Base-by-base conservation (phyloP, 495 filamentous ascomycete genomes). In the Aspergillus sparsus region DNA sequence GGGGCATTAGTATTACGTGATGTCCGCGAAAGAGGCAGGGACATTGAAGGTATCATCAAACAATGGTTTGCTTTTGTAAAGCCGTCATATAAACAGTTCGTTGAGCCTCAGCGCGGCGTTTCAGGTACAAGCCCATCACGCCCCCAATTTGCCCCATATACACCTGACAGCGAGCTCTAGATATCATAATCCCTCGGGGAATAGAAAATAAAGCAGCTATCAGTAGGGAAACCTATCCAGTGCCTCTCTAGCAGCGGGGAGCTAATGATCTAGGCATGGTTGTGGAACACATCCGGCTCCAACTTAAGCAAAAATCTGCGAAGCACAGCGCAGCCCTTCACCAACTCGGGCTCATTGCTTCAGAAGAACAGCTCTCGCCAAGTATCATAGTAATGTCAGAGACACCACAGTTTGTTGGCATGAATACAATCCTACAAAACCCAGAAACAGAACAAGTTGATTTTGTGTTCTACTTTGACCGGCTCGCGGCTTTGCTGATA, bases 21-120 rank as follows among this genome's bases (percentile, higher is more conserved):
- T 76, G 89, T 96, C 13, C 82, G 80, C 62, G 89, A 95, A 65
- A 82, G 93, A 65, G 91, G 90, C 7, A 81, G 93, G 55, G 91
- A 95, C 61, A 86, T 97, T 57, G 90, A 96, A 62, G 94, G 94
- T 41, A 93, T 92, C 67, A 93, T 98, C 67, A 98, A 98, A 72
- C 94, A 98, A 73, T 98, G 94, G 94, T 97, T 97, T 69, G 71
- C 72, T 37, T 98, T 88, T 72, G 94, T 98, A 7, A 98, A 98
- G 73, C 94, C 94, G 5, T 97, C 97, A 60, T 97, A 92, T 64
- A 89, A 92, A 60, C 80, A 82, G 77, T 97, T 83, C 69, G 94
- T 98, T 49, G 85, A 96, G 62, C 94, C 95, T 46, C 94, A 98
- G 68, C 82, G 91, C 27, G 84, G 89, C 57, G 84, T 91, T 58